Base-by-base conservation (phyloP, 768 basidiomycete species). In the Obba rivulosa region DNA sequence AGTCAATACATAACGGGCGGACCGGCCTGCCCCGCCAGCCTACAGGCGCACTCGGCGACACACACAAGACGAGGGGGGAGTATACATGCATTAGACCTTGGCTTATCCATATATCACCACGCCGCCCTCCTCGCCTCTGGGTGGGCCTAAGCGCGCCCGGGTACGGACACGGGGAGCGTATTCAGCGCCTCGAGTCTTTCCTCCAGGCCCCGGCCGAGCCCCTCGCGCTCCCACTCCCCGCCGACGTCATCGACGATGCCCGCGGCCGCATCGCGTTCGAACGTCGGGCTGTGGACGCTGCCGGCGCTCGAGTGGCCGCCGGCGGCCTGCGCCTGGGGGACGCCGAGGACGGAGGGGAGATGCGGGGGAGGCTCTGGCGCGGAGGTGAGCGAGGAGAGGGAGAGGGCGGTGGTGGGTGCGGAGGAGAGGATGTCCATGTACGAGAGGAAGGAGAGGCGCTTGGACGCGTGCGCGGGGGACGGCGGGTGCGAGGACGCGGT, bases 221-320 rank as follows among this genome's bases (percentile, higher is more conserved):
- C 91, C 56, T 90, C 87, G 2, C 90, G 69, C 54, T 89, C 86
- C 90, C 89, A 94, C 66, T 93, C 92, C 0, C 90, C 88, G 8
- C 88, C 87, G 1, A 77, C 67, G 39, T 85, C 84, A 56, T 83
- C 83, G 41, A 80, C 56, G 54, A 81, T 49, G 20, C 53, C 56
- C 13, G 46, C 42, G 18, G 55, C 53, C 8, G 53, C 54, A 23
- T 58, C 53, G 46, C 64, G 51, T 56, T 57, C 54, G 43, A 57
- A 50, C 28, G 28, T 5, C 7, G 13, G 28, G 17, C 55, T 54
- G 31, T 57, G 58, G 25, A 63, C 52, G 52, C 62, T 63, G 4
- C 59, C 59, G 1, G 52, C 61, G 47, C 59, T 60, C n/a, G 62
- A 67, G 28, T 13, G 5, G 23, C 64, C 64, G 2, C 54, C 60